Evolutionary conservation across 2,329 filamentous ascomycete genomes (phyloP), one percentile per base, ranked within the genome.

Genomic region (Colletotrichum australisinense): DNA sequence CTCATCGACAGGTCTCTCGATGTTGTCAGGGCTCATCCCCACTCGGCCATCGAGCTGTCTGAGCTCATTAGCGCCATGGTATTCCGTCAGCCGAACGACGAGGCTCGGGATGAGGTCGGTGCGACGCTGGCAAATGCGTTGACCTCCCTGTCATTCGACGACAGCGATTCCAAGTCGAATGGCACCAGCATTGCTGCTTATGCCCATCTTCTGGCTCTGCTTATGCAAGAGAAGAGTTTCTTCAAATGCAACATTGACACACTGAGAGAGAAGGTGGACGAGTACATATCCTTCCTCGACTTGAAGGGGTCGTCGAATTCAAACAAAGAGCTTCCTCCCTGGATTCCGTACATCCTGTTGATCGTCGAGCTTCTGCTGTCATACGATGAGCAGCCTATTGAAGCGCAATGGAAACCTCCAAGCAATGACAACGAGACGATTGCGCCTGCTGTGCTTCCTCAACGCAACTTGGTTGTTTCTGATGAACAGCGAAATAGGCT

Each of bases 1-100:
- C 84, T 98, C 67, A 95, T 98, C 72, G 95, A 98, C 77, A 93
- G 95, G 71, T 97, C 94, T 76, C 86, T 99, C 26, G 95, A 98
- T 78, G 92, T 98, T 42, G 92, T 99, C 66, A 93, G 96, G 80
- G 92, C 93, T 49, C 95, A 98, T 77, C 93, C 95, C 16, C 92
- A 94, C 76, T 92, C 96, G 12, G 97, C 97, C 0, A 97, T 98
- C 77, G 96, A 98, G 79, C 87, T 99, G 59, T 91, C 95, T 0
- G 95, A 98, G 78, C 87, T 99, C 24, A 95, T 99, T 67, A 90
- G 90, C 49, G 92, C 93, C 4, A 92, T 95, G 28, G 90, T 93
- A 84, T 76, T 89, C 80, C 79, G 91, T 89, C 80, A 90, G 82
- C 76, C 88, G 82, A 77, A 88, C 82, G 78, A 89, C 82, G 86